phyloP scores from a whole-genome alignment of 345 rosid genomes.

The Populus ilicifolia region DNA sequence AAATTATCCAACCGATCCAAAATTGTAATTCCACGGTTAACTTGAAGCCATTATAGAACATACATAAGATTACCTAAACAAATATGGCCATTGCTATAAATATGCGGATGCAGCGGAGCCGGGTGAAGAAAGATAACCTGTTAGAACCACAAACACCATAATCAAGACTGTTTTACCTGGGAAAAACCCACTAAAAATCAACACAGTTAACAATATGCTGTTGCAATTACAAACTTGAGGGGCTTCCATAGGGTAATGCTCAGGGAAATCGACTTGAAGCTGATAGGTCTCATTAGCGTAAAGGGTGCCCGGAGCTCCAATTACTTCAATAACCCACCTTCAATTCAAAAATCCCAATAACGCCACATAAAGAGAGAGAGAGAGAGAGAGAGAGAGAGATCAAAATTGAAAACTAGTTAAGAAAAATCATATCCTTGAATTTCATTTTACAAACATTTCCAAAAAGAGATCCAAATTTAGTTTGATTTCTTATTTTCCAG shows the following conservation, averaged over 20 bases:
- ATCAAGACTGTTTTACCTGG: background rate
- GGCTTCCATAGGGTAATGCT: conserved; percentile 98
- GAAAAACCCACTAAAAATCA: background rate
- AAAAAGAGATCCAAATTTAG: background rate
- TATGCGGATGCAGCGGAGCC: conserved; percentile 92
- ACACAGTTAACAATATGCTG: background rate
- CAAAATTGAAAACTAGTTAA: background rate
- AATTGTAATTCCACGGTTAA: background rate
- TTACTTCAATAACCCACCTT: conserved; percentile 90
- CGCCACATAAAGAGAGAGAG: background rate
- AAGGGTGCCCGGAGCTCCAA: conserved; percentile 84
- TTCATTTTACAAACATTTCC: background rate
- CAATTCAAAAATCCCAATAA: background rate
- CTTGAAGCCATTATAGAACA: background rate
- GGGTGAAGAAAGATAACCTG: conserved; percentile 90
- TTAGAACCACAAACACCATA: background rate
- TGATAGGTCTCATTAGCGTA: conserved; percentile 83
- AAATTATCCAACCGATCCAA: background rate
- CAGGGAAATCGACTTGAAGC: conserved; percentile 98
- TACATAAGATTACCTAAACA: conserved; percentile 62
- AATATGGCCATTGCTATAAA: conserved; percentile 96
- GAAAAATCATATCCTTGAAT: background rate
- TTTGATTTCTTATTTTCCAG: background rate
- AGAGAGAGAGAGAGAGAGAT: background rate
- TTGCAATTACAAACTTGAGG: conserved; percentile 59